Evolutionary conservation across 768 basidiomycete species (phyloP), one percentile per base, ranked within the genome.

Genomic region (Lactarius akahatsu): DNA sequence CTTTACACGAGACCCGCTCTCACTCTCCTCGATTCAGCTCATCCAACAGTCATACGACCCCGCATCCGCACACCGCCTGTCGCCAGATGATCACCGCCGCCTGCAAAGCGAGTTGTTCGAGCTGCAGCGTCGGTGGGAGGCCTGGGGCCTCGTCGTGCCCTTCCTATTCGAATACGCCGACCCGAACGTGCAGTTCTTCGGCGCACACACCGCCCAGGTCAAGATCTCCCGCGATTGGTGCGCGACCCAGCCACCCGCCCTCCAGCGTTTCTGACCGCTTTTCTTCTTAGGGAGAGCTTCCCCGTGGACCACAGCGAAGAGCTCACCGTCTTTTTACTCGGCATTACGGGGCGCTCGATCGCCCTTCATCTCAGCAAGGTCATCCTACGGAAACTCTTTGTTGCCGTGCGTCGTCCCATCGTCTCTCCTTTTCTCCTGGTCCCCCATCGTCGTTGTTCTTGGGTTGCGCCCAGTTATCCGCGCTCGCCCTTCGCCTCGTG

Each of bases 141-240:
- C 91, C 3, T 95, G 92, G 93, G 92, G 91, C 10, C 78, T 95
- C 57, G 86, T 94, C 23, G 81, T 91, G 41, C 92, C 92, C 0
- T 82, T 95, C 69, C 77, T 94, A 32, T 66, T 66, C 30, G 81
- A 86, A 16, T 81, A 89, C 72, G 77, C 80, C 34, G 90, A 96
- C 75, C 82, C 82, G 61, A 93, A 93, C 72, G 92, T 96, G 11
- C 91, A 95, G 74, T 98, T 96, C 82, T 96, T 94, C 73, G 94
- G 94, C 2, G 94, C 95, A 5, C 95, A 97, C 72, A 97, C 93
- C 0, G 86, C 90, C 2, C 93, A 96, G 73, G 91, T 96, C 68
- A 98, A 98, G 83, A 93, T 96, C 69, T 87, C 90, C 16, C 80
- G 95, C 69, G 95, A 96, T 75, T 96, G 94, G 94, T 95, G 74